These are phyloP conservation scores for Pisolithus thermaeus DNA, from an alignment of 1,284 basidiomycete genomes.

Conservation along the genomic window DNA sequence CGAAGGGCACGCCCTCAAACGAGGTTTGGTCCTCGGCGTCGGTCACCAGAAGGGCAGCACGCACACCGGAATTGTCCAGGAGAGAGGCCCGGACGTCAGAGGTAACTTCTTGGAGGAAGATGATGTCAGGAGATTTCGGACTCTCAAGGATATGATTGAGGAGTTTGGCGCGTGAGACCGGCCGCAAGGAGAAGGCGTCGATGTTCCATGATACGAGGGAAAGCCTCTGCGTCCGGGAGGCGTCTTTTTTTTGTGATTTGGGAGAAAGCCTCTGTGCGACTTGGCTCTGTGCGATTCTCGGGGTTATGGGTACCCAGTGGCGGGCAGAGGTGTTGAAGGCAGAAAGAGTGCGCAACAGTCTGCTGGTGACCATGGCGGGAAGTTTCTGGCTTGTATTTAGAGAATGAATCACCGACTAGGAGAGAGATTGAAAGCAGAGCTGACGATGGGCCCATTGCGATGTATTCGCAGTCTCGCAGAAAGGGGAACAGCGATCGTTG, in stretches of 20 bases:
- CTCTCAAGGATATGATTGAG: conserved; percentile 29
- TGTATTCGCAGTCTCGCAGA: too few species aligned
- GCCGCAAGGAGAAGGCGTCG: conserved; percentile 22
- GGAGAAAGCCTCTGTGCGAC: conserved; percentile 6
- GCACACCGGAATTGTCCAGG: conserved; percentile 28
- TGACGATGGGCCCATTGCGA: too few species aligned
- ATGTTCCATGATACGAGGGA: conserved; percentile 24
- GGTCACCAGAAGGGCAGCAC: conserved; percentile 28
- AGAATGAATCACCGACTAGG: too few species aligned
- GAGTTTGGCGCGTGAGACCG: conserved; percentile 27
- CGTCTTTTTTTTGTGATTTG: too few species aligned
- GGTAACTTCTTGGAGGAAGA: conserved; percentile 36
- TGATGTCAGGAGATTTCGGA: conserved; percentile 29
- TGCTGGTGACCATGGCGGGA: too few species aligned
- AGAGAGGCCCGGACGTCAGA: conserved; percentile 18
- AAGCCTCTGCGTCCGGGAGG: too few species aligned
- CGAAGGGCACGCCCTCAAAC: conserved; percentile 32
- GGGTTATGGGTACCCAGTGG: conserved; percentile 21
- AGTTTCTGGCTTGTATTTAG: too few species aligned
- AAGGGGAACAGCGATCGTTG: too few species aligned
- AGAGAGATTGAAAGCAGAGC: too few species aligned
- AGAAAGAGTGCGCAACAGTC: too few species aligned
- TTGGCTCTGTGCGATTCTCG: conserved; percentile 15
- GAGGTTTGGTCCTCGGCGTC: conserved; percentile 31
- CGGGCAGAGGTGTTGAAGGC: conserved; percentile 14